Evolutionary conservation across 345 rosid genomes (phyloP).

Genomic region (Rhodamnia argentea): DNA sequence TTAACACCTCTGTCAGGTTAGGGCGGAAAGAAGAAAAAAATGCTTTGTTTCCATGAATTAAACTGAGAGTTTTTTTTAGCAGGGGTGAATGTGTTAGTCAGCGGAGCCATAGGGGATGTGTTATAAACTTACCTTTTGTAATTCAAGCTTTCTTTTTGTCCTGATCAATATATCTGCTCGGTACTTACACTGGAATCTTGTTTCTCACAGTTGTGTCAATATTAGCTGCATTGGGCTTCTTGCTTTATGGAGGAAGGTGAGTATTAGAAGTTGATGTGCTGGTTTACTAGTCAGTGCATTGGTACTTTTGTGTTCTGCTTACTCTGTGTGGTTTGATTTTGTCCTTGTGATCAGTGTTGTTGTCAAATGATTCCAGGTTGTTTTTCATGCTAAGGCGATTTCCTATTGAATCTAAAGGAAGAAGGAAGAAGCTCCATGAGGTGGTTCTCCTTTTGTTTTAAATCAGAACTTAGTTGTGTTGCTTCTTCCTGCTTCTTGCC

Average conservation of each 20-base stretch:
- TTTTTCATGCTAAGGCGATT: constrained; percentile 93
- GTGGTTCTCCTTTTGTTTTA: constrained; percentile 21
- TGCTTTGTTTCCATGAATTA: neutral
- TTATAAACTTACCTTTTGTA: neutral
- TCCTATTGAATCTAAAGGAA: constrained; percentile 96
- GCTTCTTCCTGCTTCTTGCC: neutral
- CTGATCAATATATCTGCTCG: neutral
- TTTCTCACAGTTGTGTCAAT: constrained; percentile 67
- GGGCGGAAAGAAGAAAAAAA: neutral
- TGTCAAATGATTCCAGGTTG: constrained; percentile 35
- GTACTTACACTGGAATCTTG: neutral
- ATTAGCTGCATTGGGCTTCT: constrained; percentile 85
- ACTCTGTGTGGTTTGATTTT: neutral
- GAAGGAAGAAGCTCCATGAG: constrained; percentile 98
- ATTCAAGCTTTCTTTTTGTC: neutral
- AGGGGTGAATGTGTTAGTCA: neutral
- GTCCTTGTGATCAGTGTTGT: neutral
- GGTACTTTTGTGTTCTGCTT: neutral
- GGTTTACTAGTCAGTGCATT: neutral
- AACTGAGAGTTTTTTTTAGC: neutral
- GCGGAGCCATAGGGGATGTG: neutral
- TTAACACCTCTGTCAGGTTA: neutral
- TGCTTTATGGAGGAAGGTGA: constrained; percentile 98
- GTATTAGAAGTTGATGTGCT: neutral
- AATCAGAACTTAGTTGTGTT: neutral